These are phyloP conservation scores for Sporothrix euskadiensis DNA, from an alignment of 2,329 filamentous ascomycete species.

Conservation along the genomic window DNA sequence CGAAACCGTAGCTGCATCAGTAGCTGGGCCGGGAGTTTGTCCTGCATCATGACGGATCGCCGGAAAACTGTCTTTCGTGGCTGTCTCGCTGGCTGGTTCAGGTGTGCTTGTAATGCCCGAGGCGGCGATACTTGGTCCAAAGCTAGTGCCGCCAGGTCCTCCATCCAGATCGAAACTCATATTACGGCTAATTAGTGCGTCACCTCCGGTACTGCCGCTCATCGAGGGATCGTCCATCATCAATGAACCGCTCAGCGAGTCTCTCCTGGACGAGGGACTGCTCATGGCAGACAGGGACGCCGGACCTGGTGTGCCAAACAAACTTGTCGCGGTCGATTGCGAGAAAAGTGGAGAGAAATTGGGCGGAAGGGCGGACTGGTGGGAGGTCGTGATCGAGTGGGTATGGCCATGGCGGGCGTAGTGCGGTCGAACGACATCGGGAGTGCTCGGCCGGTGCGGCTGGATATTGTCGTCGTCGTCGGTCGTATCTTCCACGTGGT, in stretches of 20 bases:
- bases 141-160: neutral
- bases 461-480: slow-evolving; percentile 11
- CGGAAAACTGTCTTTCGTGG: neutral
- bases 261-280: slow-evolving; percentile 51
- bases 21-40: neutral
- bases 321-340: slow-evolving; percentile 48
- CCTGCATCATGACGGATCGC: neutral
- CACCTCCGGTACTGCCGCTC: slow-evolving; percentile 33
- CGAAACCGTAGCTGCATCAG: neutral
- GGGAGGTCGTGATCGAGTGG: slow-evolving; percentile 13
- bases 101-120: neutral
- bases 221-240: slow-evolving; percentile 44
- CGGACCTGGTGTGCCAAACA: slow-evolving; percentile 44
- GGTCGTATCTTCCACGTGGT: neutral
- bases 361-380: slow-evolving; percentile 1
- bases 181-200: slow-evolving; percentile 37
- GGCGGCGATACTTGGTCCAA: slow-evolving; percentile 14
- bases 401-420: slow-evolving; percentile 29
- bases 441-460: neutral
- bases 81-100: neutral
- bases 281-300: slow-evolving; percentile 46
- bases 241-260: slow-evolving; percentile 52
- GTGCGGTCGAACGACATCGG: neutral
- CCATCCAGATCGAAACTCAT: slow-evolving; percentile 20
- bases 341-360: slow-evolving; percentile 37